These are phyloP conservation scores for Sugiyamaella sp. DNA, from an alignment of 1,139 yeast species.

Conservation along the genomic window DNA sequence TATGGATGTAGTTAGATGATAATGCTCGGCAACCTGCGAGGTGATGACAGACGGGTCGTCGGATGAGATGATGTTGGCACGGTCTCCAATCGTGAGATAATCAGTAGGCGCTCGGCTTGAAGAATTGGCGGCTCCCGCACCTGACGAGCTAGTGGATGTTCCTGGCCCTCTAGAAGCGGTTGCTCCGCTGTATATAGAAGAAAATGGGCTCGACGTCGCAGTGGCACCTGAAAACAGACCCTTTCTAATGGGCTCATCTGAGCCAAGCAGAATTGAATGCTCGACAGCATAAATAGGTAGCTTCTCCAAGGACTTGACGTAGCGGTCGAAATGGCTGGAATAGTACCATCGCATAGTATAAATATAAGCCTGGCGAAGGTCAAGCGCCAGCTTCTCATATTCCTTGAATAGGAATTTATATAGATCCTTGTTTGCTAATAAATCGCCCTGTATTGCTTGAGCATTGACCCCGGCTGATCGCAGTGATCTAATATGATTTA, in stretches of 20 bases:
- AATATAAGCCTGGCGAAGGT: constrained; percentile 75
- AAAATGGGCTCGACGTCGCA: constrained; percentile 18
- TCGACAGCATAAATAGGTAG: constrained; percentile 58
- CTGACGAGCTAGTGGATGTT: constrained; percentile 32
- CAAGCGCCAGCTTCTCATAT: constrained; percentile 69
- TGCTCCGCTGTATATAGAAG: constrained; percentile 8
- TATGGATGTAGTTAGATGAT: constrained; percentile 64
- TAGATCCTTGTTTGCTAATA: constrained; percentile 63
- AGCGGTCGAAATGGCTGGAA: constrained; percentile 73
- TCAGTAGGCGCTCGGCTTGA: constrained; percentile 41
- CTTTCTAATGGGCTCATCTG: constrained; percentile 31
- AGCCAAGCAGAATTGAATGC: constrained; percentile 55
- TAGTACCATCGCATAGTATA: constrained; percentile 96
- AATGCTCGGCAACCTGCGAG: constrained; percentile 83
- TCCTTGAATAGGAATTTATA: constrained; percentile 58
- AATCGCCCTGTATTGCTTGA: constrained; percentile 70
- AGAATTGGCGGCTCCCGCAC: constrained; percentile 9
- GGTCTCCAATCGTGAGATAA: constrained; percentile 58
- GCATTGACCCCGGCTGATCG: constrained; percentile 59
- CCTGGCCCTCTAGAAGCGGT: constrained; percentile 18
- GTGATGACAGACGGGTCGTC: constrained; percentile 70
- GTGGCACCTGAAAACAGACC: constrained; percentile 19
- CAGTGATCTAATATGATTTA: constrained; percentile 63
- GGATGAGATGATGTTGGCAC: constrained; percentile 56
- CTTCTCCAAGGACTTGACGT: constrained; percentile 72